Base-by-base conservation (phyloP, 2,329 filamentous ascomycete genomes). In the Microsporum ferrugineum region DNA sequence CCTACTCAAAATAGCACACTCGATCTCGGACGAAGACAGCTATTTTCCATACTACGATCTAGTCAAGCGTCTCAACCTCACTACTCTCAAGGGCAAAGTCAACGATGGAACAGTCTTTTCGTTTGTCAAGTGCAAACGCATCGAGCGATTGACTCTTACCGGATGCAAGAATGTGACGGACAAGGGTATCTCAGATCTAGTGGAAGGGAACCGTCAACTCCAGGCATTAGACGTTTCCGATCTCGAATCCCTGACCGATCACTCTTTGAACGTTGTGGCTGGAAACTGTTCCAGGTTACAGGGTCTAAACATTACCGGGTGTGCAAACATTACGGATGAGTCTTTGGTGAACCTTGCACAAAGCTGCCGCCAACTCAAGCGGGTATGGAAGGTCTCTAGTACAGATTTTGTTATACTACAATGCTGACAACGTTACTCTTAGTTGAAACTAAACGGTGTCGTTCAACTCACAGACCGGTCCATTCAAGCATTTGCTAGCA, bases 381-480 rank as follows among this genome's bases (percentile, higher is more conserved):
- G 91, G 70, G 88, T 91, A 78, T 70, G 86, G 75, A 43, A 57
- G 33, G 31, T 41, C 23, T 14, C 45, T 31, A 33, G 31, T 27
- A 43, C 3, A 27, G 29, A 2, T 56, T 12, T 59, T 31, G 10
- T 14, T n/a, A 23, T 60, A 8, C 33, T 12, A 34, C 55, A 31
- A 36, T 64, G 62, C 73, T 79, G 67, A 78, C 65, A 61, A 41
- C 49, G 49, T 51, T 59, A n/a, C 8, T 59, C 17, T 31, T 68
- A 94, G 85, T 82, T 99, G 66, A 99, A 99, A 82, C 82, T 99
- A 64, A 99, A 97, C 73, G 88, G 91, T 61, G 96, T 94, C 71
- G 75, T 77, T n/a, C 88, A 95, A 73, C 78, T 96, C 38, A 90
- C 88, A 43, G 90, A 97, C 71, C 80, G 82, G 57, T 87, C 91